Percentiles rank a stretch among this genome's conserved stretches.
Evolutionary conservation across 331 rosid genomes (phyloP).

Genomic region (Cucumis variabilis): DNA sequence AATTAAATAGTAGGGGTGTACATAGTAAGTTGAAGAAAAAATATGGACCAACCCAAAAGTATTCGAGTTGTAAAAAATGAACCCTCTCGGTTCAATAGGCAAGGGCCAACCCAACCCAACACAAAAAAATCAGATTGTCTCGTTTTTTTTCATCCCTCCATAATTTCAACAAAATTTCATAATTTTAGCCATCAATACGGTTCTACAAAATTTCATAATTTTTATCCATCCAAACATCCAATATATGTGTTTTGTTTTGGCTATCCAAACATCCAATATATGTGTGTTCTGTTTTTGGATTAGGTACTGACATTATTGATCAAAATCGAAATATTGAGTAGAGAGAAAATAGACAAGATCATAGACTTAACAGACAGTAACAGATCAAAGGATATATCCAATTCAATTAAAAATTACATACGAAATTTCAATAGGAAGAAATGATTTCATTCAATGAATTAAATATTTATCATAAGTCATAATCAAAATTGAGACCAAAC

Average conservation of each 20-base stretch:
- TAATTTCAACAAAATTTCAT: too few relatives aligned
- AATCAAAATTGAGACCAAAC: constrained; percentile 64
- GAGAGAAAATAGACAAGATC: too few relatives aligned
- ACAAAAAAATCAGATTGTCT: too few relatives aligned
- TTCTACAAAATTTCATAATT: neutral
- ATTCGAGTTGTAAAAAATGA: too few relatives aligned
- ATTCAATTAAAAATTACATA: neutral
- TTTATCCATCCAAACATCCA: neutral
- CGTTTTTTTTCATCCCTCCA: too few relatives aligned
- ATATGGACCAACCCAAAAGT: too few relatives aligned
- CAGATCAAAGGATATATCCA: neutral
- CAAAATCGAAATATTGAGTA: constrained; percentile 50
- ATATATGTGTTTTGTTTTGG: constrained; percentile 1
- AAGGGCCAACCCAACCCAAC: too few relatives aligned
- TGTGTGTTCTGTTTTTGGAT: constrained; percentile 36
- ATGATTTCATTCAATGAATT: constrained; percentile 4
- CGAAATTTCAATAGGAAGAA: neutral
- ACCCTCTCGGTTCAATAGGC: too few relatives aligned
- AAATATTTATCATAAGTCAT: constrained; percentile 55
- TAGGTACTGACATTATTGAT: neutral
- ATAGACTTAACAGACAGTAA: neutral
- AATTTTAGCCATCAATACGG: neutral
- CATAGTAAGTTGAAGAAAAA: too few relatives aligned
- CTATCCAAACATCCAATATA: too few relatives aligned
- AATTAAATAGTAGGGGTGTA: too few relatives aligned